Conservation (phyloP, 2,329 filamentous ascomycete genomes). For the Verticillium klebahnii region DNA sequence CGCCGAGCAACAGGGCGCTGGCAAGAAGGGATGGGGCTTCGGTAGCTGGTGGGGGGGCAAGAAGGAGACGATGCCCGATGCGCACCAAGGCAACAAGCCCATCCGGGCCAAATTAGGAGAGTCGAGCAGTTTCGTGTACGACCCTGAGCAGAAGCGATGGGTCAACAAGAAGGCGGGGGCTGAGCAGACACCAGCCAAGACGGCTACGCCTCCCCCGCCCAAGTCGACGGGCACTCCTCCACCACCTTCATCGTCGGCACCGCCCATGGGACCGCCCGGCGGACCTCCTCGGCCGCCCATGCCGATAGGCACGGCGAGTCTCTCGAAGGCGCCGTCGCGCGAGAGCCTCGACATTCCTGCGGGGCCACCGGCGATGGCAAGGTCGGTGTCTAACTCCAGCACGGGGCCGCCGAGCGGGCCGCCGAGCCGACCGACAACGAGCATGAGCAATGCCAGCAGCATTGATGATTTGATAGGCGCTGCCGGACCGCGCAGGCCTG, state of each 20-base stretch:
- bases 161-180: constrained; percentile 87
- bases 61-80: constrained; percentile 49
- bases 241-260: constrained; percentile 22
- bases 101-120: constrained; percentile 93
- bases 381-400: constrained; percentile 44
- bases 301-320: constrained; percentile 21
- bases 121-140: constrained; percentile 87
- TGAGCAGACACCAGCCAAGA: constrained; percentile 53
- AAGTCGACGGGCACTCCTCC: constrained; percentile 53
- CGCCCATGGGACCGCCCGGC: constrained; percentile 20
- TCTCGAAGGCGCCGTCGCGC: constrained; percentile 26
- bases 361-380: constrained; percentile 35
- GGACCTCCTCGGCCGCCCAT: constrained; percentile 17
- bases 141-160: constrained; percentile 96
- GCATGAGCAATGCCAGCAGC: constrained; percentile 86
- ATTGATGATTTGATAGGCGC: constrained; percentile 89
- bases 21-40: constrained; percentile 74
- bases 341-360: constrained; percentile 4
- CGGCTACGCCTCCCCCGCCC: constrained; percentile 76
- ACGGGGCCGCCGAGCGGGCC: constrained; percentile 41
- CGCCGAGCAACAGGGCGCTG: constrained; percentile 33
- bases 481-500: constrained; percentile 62
- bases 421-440: constrained; percentile 67
- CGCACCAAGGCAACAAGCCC: constrained; percentile 50
- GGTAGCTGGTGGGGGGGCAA: constrained; percentile 79